Conservation (phyloP, 2,329 filamentous ascomycete genomes). For the Ascochyta rabiei region DNA sequence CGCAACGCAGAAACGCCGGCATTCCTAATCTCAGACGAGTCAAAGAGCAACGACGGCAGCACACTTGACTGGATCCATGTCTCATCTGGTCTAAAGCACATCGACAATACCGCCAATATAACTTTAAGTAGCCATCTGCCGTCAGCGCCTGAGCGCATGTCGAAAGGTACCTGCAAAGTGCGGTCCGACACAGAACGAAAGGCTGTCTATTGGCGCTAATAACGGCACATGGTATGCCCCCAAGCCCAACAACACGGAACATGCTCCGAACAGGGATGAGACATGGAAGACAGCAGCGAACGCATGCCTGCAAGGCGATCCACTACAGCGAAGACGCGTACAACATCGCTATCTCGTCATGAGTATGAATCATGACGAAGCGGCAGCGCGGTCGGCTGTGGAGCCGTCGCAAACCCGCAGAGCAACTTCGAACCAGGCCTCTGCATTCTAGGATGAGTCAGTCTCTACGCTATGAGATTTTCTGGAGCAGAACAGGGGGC, state of each 20-base stretch:
- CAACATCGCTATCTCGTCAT: background rate
- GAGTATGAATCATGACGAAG: background rate
- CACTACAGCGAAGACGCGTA: background rate
- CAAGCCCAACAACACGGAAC: constrained; percentile 6
- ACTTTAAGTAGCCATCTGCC: constrained; percentile 29
- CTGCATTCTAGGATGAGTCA: background rate
- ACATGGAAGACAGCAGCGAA: constrained; percentile 4
- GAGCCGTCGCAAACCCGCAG: no score
- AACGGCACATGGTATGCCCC: constrained; percentile 26
- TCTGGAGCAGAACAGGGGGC: background rate
- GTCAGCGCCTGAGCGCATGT: background rate
- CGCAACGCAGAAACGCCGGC: no score
- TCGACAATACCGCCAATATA: constrained; percentile 28
- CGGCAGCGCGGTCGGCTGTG: background rate
- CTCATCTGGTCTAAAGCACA: constrained; percentile 27
- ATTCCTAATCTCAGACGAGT: no score
- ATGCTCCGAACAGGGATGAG: background rate
- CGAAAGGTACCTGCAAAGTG: constrained; percentile 18
- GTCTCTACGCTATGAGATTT: background rate
- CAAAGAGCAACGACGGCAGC: constrained; percentile 27
- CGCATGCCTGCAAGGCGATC: background rate
- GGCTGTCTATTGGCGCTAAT: constrained; percentile 20
- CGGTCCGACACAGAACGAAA: constrained; percentile 22
- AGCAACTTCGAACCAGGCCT: background rate
- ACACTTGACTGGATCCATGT: constrained; percentile 30